Conservation (phyloP, 2,329 filamentous ascomycete species). For the Thyridium curvatum region DNA sequence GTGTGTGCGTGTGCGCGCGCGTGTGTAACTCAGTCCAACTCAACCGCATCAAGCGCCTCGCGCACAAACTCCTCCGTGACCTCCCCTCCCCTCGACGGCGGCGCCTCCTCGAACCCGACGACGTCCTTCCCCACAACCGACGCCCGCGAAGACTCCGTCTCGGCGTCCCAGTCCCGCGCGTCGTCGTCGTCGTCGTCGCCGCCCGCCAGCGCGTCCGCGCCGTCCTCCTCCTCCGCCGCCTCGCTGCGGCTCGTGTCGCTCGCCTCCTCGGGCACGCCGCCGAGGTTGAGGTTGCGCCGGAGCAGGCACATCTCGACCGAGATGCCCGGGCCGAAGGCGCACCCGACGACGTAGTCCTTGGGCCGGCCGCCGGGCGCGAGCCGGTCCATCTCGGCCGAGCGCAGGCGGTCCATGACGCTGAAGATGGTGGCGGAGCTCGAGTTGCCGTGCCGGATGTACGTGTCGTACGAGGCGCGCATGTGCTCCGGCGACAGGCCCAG, state of each 20-base stretch:
- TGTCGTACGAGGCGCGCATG: slow-evolving; percentile 63
- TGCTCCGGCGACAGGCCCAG: slow-evolving; percentile 56
- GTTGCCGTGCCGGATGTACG: slow-evolving; percentile 64
- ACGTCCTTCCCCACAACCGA: background rate
- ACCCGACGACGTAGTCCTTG: slow-evolving; percentile 57
- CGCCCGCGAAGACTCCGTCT: slow-evolving; percentile 1
- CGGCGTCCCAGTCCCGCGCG: slow-evolving; percentile 3
- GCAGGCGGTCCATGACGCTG: slow-evolving; percentile 57
- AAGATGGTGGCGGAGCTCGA: slow-evolving; percentile 64
- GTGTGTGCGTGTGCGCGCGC: background rate
- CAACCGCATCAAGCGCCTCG: slow-evolving; percentile 21
- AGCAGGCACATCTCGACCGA: slow-evolving; percentile 63
- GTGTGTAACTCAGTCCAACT: slow-evolving; percentile 17
- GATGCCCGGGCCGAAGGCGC: slow-evolving; percentile 66
- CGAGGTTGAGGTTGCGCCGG: slow-evolving; percentile 35
- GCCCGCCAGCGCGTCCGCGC: slow-evolving; percentile 10
- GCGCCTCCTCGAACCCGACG: background rate
- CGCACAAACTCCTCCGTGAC: slow-evolving; percentile 18
- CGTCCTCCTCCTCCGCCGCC: slow-evolving; percentile 25
- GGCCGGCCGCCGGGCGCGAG: slow-evolving; percentile 40
- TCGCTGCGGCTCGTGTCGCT: slow-evolving; percentile 39
- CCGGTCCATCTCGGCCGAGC: slow-evolving; percentile 53
- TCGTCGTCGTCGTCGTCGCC: slow-evolving; percentile 27
- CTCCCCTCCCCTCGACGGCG: background rate
- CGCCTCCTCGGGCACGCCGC: slow-evolving; percentile 39